A percentile compares a stretch with the other conserved stretches of the same genome.
These are phyloP conservation scores for Polygonum aviculare DNA, from an alignment of 148 eudicot species.

Conservation along the genomic window DNA sequence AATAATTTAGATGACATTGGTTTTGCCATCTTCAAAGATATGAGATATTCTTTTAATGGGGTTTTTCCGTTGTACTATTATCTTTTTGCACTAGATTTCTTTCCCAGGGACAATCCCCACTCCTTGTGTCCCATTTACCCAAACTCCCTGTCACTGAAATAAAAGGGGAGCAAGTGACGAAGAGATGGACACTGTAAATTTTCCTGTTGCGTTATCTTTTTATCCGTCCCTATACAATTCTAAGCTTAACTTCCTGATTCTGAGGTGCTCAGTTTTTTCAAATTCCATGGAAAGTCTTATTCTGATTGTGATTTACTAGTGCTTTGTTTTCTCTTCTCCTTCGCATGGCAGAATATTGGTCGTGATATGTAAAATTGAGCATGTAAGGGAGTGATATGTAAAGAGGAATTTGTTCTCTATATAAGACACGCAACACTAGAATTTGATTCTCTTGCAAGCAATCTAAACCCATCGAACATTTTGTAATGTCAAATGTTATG, in stretches of 20 bases:
- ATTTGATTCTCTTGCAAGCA: no score
- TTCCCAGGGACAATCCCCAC: background rate
- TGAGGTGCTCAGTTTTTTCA: background rate
- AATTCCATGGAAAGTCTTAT: background rate
- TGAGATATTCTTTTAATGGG: background rate
- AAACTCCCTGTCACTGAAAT: background rate
- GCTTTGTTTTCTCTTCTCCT: no score
- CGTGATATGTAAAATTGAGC: no score
- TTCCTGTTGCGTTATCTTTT: background rate
- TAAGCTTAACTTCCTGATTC: background rate
- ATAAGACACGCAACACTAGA: no score
- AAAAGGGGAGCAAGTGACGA: background rate
- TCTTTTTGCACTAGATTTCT: background rate
- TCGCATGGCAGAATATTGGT: no score
- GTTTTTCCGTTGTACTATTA: background rate
- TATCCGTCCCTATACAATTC: background rate
- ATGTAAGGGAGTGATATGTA: no score
- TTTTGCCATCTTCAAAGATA: conserved; percentile 6
- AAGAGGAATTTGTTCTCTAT: no score
- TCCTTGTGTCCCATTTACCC: background rate
- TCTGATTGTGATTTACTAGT: background rate
- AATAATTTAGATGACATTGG: conserved; percentile 10
- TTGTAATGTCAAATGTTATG: background rate
- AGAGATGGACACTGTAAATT: conserved; percentile 6
- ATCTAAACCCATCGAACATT: no score